A percentile compares a stretch with the other conserved stretches of the same genome.
Conservation (phyloP, 2,329 filamentous ascomycete species). For the Pseudodiploospora longispora region DNA sequence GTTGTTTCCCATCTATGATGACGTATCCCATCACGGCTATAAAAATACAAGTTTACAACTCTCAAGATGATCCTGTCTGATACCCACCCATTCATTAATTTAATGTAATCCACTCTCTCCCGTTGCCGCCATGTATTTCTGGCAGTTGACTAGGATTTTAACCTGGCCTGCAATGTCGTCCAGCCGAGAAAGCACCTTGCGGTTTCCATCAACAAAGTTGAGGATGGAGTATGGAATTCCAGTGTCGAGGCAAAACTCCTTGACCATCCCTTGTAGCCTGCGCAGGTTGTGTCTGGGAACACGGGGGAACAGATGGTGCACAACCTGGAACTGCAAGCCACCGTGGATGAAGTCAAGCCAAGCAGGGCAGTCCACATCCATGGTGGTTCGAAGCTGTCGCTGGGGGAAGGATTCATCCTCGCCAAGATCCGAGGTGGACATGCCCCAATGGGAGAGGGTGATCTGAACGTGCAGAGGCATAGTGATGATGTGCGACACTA, state of each 20-base stretch:
- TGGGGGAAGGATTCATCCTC: conserved; percentile 81
- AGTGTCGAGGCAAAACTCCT: conserved; percentile 74
- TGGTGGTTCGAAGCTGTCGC: conserved; percentile 84
- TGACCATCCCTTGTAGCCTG: conserved; percentile 63
- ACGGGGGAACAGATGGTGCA: conserved; percentile 78
- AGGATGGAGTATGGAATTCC: conserved; percentile 79
- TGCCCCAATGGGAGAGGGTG: conserved; percentile 85
- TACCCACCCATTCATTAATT: neutral
- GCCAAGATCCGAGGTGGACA: conserved; percentile 83
- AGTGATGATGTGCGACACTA: conserved; percentile 73
- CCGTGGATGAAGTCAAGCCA: conserved; percentile 90
- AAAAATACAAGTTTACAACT: no score
- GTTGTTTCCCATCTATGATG: no score
- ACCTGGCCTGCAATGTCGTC: conserved; percentile 60
- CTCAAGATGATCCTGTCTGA: neutral
- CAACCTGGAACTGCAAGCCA: conserved; percentile 80
- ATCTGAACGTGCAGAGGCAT: conserved; percentile 84
- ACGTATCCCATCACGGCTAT: no score
- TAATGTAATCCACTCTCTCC: conserved; percentile 8
- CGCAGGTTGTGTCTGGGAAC: conserved; percentile 81
- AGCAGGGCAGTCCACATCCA: conserved; percentile 81
- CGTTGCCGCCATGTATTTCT: conserved; percentile 23
- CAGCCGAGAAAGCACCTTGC: conserved; percentile 66
- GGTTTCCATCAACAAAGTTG: conserved; percentile 77
- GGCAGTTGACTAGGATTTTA: conserved; percentile 76